phyloP scores from a whole-genome alignment of 208 protist genomes.

The Leishmania tropica region DNA sequence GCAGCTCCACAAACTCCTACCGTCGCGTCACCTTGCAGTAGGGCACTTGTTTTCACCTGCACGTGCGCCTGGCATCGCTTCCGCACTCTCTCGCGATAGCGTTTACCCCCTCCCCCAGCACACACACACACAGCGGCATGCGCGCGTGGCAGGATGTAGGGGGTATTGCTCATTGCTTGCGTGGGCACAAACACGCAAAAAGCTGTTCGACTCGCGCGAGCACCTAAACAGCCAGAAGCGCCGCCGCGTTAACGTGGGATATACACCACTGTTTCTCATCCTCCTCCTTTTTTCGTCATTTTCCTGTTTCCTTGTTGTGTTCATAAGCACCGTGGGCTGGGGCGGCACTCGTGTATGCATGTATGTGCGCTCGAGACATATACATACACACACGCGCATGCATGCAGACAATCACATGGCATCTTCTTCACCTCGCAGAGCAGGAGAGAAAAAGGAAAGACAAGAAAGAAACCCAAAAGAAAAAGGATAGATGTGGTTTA shows the following conservation, averaged over 20 bases:
- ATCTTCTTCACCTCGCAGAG: constrained; percentile 1
- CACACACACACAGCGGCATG: not conserved
- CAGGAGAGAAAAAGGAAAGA: not conserved
- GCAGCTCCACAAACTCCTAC: not conserved
- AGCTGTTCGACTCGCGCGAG: not conserved
- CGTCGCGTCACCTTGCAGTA: not conserved
- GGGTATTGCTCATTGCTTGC: not conserved
- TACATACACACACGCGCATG: not conserved
- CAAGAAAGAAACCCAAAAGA: not conserved
- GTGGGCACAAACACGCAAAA: not conserved
- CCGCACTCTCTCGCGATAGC: not conserved
- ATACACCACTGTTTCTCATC: not conserved
- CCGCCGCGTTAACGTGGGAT: not conserved
- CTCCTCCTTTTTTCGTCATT: not conserved
- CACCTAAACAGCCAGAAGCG: not conserved
- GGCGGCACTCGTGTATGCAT: not conserved
- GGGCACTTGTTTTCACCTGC: not conserved
- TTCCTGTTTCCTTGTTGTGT: not conserved
- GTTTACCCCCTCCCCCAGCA: not conserved
- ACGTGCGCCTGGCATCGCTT: not conserved
- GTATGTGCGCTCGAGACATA: not conserved
- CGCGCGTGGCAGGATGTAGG: not conserved
- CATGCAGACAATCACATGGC: constrained; percentile 4
- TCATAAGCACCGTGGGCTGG: not conserved
- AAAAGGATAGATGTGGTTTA: not conserved